phyloP scores from a whole-genome alignment of 1,284 basidiomycete genomes.

The Ganoderma leucocontextum region DNA sequence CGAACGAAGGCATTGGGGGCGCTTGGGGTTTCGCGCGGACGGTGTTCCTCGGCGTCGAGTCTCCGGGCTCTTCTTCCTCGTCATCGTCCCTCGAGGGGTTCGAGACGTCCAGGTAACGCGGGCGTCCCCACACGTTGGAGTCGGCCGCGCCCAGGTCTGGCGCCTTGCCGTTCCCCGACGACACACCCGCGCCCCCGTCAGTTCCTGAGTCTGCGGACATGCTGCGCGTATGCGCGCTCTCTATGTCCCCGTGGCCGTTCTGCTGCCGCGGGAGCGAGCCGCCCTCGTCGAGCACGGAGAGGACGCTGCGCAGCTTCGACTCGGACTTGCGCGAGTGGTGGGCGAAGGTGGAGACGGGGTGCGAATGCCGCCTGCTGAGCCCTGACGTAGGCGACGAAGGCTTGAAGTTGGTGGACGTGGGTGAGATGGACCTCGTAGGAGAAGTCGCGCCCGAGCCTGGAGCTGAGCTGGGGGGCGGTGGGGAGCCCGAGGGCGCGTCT shows the following conservation, averaged over 20 bases:
- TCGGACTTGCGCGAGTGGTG: slow-evolving; percentile 62
- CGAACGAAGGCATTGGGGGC: slow-evolving; percentile 37
- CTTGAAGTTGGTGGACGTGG: slow-evolving; percentile 52
- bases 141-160: slow-evolving; percentile 45
- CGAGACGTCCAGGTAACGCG: neutral
- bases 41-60: slow-evolving; percentile 59
- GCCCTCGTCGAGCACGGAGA: slow-evolving; percentile 70
- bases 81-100: neutral
- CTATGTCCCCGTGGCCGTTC: slow-evolving; percentile 37
- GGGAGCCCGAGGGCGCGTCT: slow-evolving; percentile 46
- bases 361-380: slow-evolving; percentile 55
- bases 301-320: slow-evolving; percentile 71
- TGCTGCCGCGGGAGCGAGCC: slow-evolving; percentile 44
- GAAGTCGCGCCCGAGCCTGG: slow-evolving; percentile 40
- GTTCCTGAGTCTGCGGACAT: slow-evolving; percentile 20
- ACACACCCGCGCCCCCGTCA: slow-evolving; percentile 6
- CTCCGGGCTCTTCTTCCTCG: slow-evolving; percentile 40
- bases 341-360: slow-evolving; percentile 46
- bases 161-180: slow-evolving; percentile 24
- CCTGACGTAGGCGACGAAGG: slow-evolving; percentile 52
- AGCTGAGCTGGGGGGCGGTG: slow-evolving; percentile 31
- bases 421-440: slow-evolving; percentile 48
- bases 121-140: slow-evolving; percentile 24
- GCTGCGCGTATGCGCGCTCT: slow-evolving; percentile 26
- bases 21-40: slow-evolving; percentile 45